Conservation (phyloP, 345 rosid genomes). For the Lumnitzera racemosa region DNA sequence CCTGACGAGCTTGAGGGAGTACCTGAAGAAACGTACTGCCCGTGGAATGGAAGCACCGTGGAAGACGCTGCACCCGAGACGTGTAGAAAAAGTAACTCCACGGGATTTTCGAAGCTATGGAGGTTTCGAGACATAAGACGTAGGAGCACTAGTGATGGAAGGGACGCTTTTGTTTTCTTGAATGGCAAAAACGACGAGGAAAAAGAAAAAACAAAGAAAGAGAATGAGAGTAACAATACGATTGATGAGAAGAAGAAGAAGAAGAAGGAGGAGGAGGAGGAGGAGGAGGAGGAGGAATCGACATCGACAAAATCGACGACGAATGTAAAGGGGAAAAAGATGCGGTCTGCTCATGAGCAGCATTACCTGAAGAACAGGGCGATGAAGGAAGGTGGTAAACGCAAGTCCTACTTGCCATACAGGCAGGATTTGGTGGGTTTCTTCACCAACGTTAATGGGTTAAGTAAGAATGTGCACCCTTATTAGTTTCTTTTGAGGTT, state of each 20-base stretch:
- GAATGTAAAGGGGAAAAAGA: constrained; percentile 5
- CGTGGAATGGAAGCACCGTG: constrained; percentile 27
- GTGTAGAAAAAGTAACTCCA: constrained; percentile 49
- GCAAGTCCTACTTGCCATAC: constrained; percentile 16
- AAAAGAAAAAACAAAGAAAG: not conserved
- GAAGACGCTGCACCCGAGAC: constrained; percentile 17
- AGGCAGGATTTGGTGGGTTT: constrained; percentile 17
- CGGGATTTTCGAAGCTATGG: constrained; percentile 51
- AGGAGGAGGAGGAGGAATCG: not conserved
- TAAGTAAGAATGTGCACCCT: constrained; percentile 16
- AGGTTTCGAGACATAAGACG: constrained; percentile 28
- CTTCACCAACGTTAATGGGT: constrained; percentile 14
- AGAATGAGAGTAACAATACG: not conserved
- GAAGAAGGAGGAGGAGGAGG: not conserved
- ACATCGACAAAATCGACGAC: not conserved
- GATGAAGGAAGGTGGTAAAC: constrained; percentile 7
- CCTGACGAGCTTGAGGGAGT: constrained; percentile 12
- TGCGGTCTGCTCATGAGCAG: constrained; percentile 5
- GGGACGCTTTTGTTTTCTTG: constrained; percentile 41
- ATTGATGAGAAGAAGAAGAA: not conserved
- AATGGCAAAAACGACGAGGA: constrained; percentile 2
- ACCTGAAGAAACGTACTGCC: constrained; percentile 30
- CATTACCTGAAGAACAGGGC: constrained; percentile 12
- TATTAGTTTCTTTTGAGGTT: constrained; percentile 1
- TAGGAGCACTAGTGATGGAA: constrained; percentile 46